A percentile compares a stretch with the other conserved stretches of the same genome.
Evolutionary conservation across 2,329 filamentous ascomycete species (phyloP).

Genomic region (Alternaria ventricosa): DNA sequence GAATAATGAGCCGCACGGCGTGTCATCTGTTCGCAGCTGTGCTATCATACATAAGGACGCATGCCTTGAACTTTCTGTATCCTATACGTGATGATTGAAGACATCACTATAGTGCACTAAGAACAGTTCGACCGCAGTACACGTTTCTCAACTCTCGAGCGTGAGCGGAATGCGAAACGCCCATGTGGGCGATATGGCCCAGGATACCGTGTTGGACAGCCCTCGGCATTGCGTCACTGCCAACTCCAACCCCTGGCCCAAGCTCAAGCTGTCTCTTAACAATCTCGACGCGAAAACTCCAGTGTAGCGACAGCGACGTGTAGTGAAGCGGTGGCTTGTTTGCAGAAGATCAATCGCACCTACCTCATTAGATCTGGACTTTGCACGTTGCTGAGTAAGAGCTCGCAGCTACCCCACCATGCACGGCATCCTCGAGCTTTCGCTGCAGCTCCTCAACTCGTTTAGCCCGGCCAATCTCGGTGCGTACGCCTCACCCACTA

Average conservation of each 20-base stretch:
- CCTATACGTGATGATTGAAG: not conserved
- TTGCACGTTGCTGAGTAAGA: not conserved
- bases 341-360: not conserved
- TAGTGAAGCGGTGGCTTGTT: not conserved
- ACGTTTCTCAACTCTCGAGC: not conserved
- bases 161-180: not conserved
- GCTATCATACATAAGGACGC: not conserved
- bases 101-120: not conserved
- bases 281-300: not conserved
- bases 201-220: slow-evolving; percentile 7
- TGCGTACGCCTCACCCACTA: slow-evolving; percentile 11
- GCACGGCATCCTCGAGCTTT: slow-evolving; percentile 34
- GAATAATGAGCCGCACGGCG: not conserved
- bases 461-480: slow-evolving; percentile 23
- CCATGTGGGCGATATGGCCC: not conserved
- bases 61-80: not conserved
- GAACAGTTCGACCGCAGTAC: not conserved
- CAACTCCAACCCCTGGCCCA: slow-evolving; percentile 3
- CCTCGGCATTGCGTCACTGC: slow-evolving; percentile 9
- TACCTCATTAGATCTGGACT: not conserved
- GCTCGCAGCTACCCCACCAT: slow-evolving; percentile 21
- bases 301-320: not conserved
- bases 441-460: slow-evolving; percentile 32
- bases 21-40: not conserved
- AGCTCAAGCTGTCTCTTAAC: slow-evolving; percentile 5